A percentile compares a stretch with the other conserved stretches of the same genome.
Conservation (phyloP, 2,329 filamentous ascomycete species). For the Nemania sp. region DNA sequence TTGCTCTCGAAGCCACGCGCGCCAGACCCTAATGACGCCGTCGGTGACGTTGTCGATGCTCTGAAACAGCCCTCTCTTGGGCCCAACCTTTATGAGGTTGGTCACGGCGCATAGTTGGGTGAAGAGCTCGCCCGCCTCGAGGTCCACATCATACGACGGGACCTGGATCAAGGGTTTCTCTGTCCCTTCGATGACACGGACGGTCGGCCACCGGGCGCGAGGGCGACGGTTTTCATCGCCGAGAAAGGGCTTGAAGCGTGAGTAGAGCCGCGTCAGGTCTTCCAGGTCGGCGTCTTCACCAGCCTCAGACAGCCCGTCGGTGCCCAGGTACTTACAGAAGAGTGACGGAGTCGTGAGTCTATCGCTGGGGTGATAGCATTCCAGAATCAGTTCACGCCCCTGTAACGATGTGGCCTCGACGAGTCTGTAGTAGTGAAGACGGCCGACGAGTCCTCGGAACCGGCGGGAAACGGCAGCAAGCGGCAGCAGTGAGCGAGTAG, state of each 20-base stretch:
- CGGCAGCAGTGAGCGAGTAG: constrained; percentile 57
- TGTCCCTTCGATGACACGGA: constrained; percentile 28
- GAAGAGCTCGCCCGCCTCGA: constrained; percentile 74
- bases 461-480: constrained; percentile 64
- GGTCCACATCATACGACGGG: constrained; percentile 62
- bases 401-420: constrained; percentile 60
- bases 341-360: constrained; percentile 72
- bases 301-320: constrained; percentile 58
- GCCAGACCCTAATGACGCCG: constrained; percentile 71
- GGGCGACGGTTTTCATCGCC: constrained; percentile 49
- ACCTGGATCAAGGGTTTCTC: constrained; percentile 43
- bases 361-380: constrained; percentile 75
- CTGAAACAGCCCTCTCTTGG: constrained; percentile 63
- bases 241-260: constrained; percentile 69
- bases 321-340: constrained; percentile 68
- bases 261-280: constrained; percentile 65
- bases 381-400: constrained; percentile 71
- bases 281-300: constrained; percentile 42
- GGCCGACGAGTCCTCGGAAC: constrained; percentile 65
- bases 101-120: constrained; percentile 72
- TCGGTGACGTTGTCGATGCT: constrained; percentile 70
- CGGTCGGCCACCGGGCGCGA: constrained; percentile 33
- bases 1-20: constrained; percentile 67
- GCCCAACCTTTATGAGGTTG: constrained; percentile 69
- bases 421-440: constrained; percentile 68